Evolutionary conservation across 2,329 filamentous ascomycete genomes (phyloP), one percentile per base, ranked within the genome.

Genomic region (Curvularia sp.): DNA sequence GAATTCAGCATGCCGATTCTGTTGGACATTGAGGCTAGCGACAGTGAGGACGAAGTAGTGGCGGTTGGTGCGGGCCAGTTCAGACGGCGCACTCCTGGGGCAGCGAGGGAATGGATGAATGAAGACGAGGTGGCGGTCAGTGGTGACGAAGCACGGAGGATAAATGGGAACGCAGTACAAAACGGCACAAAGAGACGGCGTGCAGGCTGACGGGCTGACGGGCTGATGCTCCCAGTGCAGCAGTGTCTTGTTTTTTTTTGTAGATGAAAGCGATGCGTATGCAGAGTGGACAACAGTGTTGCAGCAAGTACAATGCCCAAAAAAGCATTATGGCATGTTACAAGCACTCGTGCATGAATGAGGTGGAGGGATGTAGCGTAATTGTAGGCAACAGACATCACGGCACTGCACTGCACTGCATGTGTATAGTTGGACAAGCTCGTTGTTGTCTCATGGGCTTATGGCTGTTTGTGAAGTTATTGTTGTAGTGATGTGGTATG

Each of bases 1-100:
- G 82, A 83, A n/a, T 98, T 97, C 74, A 85, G 87, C 57, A 96
- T 99, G 89, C 96, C 95, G 0, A 91, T 99, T 3, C 79, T 97
- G n/a, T 86, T 97, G 63, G 92, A 97, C 73, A 86, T 98, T 45
- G 92, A 93, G 47, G 93, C 96, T 70, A 97, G 92, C 68, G 95
- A 98, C 72, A 97, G 92, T 72, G 95, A 97, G 72, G 95, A 99
- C 69, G 96, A 99, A 72, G 84, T 89, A 49, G 80, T 89, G 34
- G 83, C 85, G 34, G 81, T 89, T 52, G 87, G 87, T 0, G 84
- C 86, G 0, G 94, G 94, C 10, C 96, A 95, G 46, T 94, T 96
- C 84, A 85, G 94, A 65, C 86, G 93, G 58, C 90, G 93, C 74
- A 97, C 92, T 74, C 88, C 92, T 10, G 91, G 91, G 1, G 88